These are phyloP conservation scores for Apiospora phragmitis DNA, from an alignment of 2,329 filamentous ascomycete genomes.

Conservation along the genomic window DNA sequence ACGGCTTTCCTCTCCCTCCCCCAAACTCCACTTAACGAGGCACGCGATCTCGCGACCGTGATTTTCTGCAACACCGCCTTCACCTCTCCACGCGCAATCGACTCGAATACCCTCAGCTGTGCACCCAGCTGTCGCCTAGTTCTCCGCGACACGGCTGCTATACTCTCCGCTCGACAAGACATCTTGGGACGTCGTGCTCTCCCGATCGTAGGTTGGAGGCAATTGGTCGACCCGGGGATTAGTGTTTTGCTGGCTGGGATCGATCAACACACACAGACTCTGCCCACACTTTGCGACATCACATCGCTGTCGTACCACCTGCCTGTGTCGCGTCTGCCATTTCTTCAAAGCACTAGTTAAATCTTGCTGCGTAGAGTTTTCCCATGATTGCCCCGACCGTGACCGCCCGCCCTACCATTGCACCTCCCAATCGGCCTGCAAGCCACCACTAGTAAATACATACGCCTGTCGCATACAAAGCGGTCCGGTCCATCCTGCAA, in stretches of 20 bases:
- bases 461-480: constrained; percentile 1
- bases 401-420: constrained; percentile 9
- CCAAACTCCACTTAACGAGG: constrained; percentile 1
- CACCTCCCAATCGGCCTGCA: constrained; percentile 1
- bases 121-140: background rate
- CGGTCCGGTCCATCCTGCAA: constrained; percentile 5
- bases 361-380: constrained; percentile 13
- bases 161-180: background rate
- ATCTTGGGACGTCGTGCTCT: background rate
- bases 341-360: constrained; percentile 13
- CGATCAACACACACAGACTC: background rate
- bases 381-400: constrained; percentile 14
- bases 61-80: background rate
- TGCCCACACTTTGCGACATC: background rate
- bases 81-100: background rate
- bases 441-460: constrained; percentile 9
- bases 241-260: background rate
- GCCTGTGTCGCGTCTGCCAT: background rate
- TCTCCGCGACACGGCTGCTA: background rate
- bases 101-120: background rate
- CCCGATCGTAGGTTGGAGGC: constrained; percentile 2
- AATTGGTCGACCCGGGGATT: background rate
- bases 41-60: constrained; percentile 7
- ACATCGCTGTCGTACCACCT: background rate
- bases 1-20: background rate